Conservation (phyloP, 257 asterid genomes). For the Coffea canephora region DNA sequence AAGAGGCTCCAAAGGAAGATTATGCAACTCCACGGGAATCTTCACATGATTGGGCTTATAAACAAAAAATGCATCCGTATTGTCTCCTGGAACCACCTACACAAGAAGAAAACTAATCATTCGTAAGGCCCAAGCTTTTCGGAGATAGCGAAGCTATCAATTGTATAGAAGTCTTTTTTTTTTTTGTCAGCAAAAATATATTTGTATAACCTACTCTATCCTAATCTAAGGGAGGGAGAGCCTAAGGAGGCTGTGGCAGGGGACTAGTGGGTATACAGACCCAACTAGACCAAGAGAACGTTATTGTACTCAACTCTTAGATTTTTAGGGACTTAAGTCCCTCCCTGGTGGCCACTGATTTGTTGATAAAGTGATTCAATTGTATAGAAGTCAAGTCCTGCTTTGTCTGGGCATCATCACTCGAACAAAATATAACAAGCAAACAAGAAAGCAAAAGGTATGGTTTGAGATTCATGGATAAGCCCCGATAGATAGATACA, state of each 20-base stretch:
- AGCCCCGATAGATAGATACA: not conserved
- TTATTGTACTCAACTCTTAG: no score
- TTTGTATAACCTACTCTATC: no score
- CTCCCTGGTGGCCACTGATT: no score
- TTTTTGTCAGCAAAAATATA: no score
- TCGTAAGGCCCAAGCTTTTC: slow-evolving; percentile 12
- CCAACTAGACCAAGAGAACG: no score
- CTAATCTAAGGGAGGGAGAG: no score
- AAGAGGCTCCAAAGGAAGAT: slow-evolving; percentile 71
- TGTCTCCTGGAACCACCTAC: slow-evolving; percentile 58
- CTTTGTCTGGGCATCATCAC: not conserved
- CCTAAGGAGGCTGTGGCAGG: no score
- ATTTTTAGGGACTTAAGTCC: no score
- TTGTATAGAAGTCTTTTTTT: not conserved
- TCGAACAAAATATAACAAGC: not conserved
- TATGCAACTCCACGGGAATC: slow-evolving; percentile 38
- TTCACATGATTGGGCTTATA: slow-evolving; percentile 48
- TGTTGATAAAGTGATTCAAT: not conserved
- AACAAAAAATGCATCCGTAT: slow-evolving; percentile 52
- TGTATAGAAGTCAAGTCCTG: not conserved
- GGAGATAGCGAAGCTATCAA: slow-evolving; percentile 5
- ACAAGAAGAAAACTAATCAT: not conserved
- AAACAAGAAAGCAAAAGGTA: not conserved
- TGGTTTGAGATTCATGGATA: not conserved
- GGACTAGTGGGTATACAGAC: no score